Evolutionary conservation across 768 basidiomycete species (phyloP), one percentile per base, ranked within the genome.

Genomic region (Mycena floridula): DNA sequence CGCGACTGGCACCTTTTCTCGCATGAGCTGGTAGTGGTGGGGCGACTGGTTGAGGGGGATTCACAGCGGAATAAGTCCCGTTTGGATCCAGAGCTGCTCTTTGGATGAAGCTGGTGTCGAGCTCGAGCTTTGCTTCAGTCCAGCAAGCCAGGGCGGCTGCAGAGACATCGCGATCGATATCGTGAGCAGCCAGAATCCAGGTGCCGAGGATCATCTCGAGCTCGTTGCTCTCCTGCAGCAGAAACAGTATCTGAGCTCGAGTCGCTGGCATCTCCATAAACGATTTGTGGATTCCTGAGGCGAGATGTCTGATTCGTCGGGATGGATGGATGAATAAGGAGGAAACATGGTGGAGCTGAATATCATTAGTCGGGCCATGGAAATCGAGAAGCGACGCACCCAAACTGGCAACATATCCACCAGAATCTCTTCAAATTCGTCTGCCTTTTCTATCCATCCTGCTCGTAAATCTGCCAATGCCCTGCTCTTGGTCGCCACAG

Each of bases 381-480:
- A 25, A n/a, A 23, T 40, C 26, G 45, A 16, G 48, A 42, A 24
- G 24, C 43, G 42, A 73, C 89, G 54, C 59, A 95, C 93, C 94
- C 94, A 98, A 45, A 95, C 91, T 3, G 91, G 91, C 25, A 94
- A 54, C 70, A 83, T 85, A 44, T 81, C 70, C 20, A 77, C 70
- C 52, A 76, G 51, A 15, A 64, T 56, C 11, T 69, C 55, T 40
- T 57, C 53, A 8, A 37, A 53, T 52, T 70, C 73, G 13, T 69
- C 69, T 12, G 64, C 65, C 28, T 72, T 72, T 21, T 79, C 78
- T 3, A 90, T 67, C 85, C 87, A 91, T 2, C 60, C 72, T 7
- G 79, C 74, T n/a, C n/a, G n/a, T 23, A 98, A 63, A 47, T 95
- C 94, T 57, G 96, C 93, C 50, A 97, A 65, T 1, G 90, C 94